Evolutionary conservation across 176 grass and related monocot species (phyloP).

Genomic region (Oryza glaberrima): DNA sequence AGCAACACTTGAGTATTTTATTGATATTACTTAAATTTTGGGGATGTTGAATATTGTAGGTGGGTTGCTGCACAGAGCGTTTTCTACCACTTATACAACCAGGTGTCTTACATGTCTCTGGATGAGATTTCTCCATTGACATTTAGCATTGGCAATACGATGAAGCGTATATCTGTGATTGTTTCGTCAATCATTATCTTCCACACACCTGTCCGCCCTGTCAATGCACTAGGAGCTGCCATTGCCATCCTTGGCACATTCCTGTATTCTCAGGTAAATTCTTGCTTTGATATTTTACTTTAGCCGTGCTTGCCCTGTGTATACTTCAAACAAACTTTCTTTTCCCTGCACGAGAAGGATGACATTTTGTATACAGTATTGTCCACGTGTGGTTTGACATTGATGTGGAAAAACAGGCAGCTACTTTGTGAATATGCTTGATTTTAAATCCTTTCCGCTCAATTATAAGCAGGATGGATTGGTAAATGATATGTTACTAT

Average conservation of each 20-base stretch:
- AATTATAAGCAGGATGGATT: slow-evolving; percentile 24
- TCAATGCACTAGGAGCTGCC: slow-evolving; percentile 91
- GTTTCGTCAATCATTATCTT: slow-evolving; percentile 96
- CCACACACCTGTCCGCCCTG: slow-evolving; percentile 77
- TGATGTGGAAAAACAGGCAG: background rate
- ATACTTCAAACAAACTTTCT: background rate
- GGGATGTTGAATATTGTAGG: slow-evolving; percentile 54
- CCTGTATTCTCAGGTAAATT: slow-evolving; percentile 87
- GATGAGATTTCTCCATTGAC: slow-evolving; percentile 92
- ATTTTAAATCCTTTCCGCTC: background rate
- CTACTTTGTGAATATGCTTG: background rate
- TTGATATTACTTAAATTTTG: slow-evolving; percentile 25
- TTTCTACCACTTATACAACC: slow-evolving; percentile 97
- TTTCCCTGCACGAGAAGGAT: background rate
- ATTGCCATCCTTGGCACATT: slow-evolving; percentile 96
- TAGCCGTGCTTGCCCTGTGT: background rate
- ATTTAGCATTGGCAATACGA: slow-evolving; percentile 88
- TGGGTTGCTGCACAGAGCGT: slow-evolving; percentile 91
- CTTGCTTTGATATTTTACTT: slow-evolving; percentile 22
- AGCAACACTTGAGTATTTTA: background rate
- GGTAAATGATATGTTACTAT: background rate
- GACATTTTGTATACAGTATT: slow-evolving; percentile 2
- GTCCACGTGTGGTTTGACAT: slow-evolving; percentile 6
- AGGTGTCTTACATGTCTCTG: slow-evolving; percentile 95
- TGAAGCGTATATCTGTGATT: slow-evolving; percentile 98